Base-by-base conservation (phyloP, 805 yeast species). In the Torulaspora franciscae region DNA sequence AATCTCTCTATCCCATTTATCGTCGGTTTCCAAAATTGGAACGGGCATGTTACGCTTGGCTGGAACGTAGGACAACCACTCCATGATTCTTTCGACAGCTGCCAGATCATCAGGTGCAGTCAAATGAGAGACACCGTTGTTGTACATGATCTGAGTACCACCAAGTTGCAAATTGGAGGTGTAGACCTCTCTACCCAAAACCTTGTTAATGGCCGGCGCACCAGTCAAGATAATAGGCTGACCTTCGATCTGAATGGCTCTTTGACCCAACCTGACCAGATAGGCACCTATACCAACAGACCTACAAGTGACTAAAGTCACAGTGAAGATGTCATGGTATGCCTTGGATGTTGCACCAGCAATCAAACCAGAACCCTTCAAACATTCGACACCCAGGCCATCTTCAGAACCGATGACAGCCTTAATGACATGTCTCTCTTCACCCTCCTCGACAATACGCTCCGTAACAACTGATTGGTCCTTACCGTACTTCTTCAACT, bases 231-330 rank as follows among this genome's bases (percentile, higher is more conserved):
- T 91, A 58, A 93, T 88, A 45, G 99, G 99, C 71, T 93, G 98
- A 34, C 99, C 99, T 68, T 93, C 97, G 59, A 93, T 85, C 73
- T 93, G 99, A 60, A 93, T 90, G 34, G 98, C 95, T 76, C 99
- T 85, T 76, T 93, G 98, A 62, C 99, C 99, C 56, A 93, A 77
- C 71, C 99, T 85, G 33, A 93, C 99, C 65, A 93, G 76, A 66
- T 93, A 93, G 37, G 99, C 99, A 75, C 99, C 99, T 67, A 93
- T 93, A 83, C 99, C 99, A 61, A 93, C 99, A 42, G 98, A 90
- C 77, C 99, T 83, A 74, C 98, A 90, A n/a, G 99, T 93, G 45
- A 93, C 99, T 67, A 93, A 76, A n/a, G 99, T 91, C 48, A 90
- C 80, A 15, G 99, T 93, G 75, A 93, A 93, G 51, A 93, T 93